Evolutionary conservation across 2,329 filamentous ascomycete genomes (phyloP).

Genomic region (Fusarium piperis): DNA sequence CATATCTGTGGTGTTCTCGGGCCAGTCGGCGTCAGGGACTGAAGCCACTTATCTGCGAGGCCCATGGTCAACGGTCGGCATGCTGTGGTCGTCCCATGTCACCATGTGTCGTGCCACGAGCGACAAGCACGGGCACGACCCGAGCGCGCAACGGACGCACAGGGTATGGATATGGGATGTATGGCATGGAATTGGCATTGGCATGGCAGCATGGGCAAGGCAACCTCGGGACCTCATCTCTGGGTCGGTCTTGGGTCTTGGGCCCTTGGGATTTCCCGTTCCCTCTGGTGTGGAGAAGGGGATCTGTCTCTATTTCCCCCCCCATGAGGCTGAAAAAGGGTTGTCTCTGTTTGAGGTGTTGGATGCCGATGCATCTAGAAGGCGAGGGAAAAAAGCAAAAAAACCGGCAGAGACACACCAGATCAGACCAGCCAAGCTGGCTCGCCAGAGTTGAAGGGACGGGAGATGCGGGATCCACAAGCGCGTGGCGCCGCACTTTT

Average conservation of each 20-base stretch:
- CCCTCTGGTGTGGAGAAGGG: slow-evolving; percentile 12
- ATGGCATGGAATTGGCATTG: slow-evolving; percentile 22
- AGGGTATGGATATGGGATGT: slow-evolving; percentile 8
- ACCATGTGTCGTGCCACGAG: slow-evolving; percentile 42
- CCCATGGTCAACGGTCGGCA: slow-evolving; percentile 26
- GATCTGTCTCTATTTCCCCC: neutral
- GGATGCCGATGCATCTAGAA: slow-evolving; percentile 38
- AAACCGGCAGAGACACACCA: slow-evolving; percentile 8
- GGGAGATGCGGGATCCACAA: slow-evolving; percentile 30
- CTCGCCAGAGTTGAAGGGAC: slow-evolving; percentile 13
- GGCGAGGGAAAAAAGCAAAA: slow-evolving; percentile 31
- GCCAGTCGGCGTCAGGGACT: slow-evolving; percentile 30
- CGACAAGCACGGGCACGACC: slow-evolving; percentile 25
- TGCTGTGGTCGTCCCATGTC: slow-evolving; percentile 32
- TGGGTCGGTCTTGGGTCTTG: neutral
- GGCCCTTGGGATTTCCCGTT: neutral
- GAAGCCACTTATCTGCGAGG: slow-evolving; percentile 32
- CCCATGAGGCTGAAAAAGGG: slow-evolving; percentile 37
- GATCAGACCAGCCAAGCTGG: no score
- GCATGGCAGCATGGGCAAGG: neutral
- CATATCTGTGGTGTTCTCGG: slow-evolving; percentile 16
- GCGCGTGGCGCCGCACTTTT: slow-evolving; percentile 33
- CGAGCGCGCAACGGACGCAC: slow-evolving; percentile 18
- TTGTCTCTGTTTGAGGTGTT: slow-evolving; percentile 12
- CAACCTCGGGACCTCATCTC: slow-evolving; percentile 7